These are phyloP conservation scores for Alternaria brassicae DNA, from an alignment of 2,329 filamentous ascomycete genomes.

Conservation along the genomic window DNA sequence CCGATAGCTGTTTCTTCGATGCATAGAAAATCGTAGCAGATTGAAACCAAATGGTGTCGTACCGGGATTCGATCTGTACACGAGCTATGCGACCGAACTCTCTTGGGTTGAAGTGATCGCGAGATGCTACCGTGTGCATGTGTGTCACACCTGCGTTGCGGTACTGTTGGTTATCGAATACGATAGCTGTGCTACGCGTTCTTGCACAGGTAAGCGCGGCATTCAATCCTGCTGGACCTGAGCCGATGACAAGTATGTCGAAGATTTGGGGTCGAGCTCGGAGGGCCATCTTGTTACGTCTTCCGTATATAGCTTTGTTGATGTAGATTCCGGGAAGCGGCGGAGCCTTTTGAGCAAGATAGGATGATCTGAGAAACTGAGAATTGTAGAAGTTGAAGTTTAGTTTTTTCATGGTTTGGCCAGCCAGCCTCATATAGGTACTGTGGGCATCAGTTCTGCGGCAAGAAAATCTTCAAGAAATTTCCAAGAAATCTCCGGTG, in stretches of 20 bases:
- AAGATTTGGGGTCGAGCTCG: slow-evolving; percentile 13
- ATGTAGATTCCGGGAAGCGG: neutral
- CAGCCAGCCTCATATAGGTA: neutral
- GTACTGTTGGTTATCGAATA: slow-evolving; percentile 55
- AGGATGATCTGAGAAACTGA: neutral
- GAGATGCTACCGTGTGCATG: slow-evolving; percentile 53
- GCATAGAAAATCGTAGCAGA: slow-evolving; percentile 30
- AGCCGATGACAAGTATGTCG: slow-evolving; percentile 48
- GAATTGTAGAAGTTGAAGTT: neutral
- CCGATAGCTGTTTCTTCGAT: slow-evolving; percentile 29
- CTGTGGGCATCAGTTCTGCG: neutral
- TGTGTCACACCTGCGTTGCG: slow-evolving; percentile 53
- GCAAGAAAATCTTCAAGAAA: neutral
- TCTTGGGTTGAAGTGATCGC: slow-evolving; percentile 38
- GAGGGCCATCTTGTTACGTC: slow-evolving; percentile 2
- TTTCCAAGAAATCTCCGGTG: neutral
- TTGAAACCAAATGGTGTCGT: slow-evolving; percentile 48
- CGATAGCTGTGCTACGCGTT: slow-evolving; percentile 48
- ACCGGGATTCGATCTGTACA: slow-evolving; percentile 47
- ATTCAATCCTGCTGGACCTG: slow-evolving; percentile 56
- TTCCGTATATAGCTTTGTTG: neutral
- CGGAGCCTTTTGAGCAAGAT: neutral
- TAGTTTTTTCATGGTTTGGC: neutral
- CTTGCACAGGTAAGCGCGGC: slow-evolving; percentile 52
- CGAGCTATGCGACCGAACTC: slow-evolving; percentile 43